Evolutionary conservation across 495 filamentous ascomycete genomes (phyloP).

Genomic region (Penicillium atrosanguineum): DNA sequence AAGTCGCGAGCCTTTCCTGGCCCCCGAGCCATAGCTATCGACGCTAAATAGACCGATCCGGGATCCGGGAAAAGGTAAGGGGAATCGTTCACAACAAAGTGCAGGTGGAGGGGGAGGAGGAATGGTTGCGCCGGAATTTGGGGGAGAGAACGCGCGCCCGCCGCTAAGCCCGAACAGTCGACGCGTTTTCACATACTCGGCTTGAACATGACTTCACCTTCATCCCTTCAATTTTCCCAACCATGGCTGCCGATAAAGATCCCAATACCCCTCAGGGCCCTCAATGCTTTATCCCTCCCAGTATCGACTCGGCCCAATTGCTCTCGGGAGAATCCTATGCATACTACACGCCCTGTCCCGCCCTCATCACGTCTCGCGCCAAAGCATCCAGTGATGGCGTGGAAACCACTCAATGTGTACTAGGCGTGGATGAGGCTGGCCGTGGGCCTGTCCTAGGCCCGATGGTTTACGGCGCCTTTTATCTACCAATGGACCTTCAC

Average conservation of each 20-base stretch:
- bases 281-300: constrained; percentile 71
- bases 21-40: constrained; percentile 41
- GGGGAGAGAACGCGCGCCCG: constrained; percentile 26
- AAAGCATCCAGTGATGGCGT: constrained; percentile 14
- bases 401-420: constrained; percentile 53
- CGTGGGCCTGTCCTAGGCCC: constrained; percentile 92
- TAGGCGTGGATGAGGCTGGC: constrained; percentile 95
- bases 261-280: constrained; percentile 6
- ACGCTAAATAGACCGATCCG: neutral
- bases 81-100: neutral
- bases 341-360: constrained; percentile 72
- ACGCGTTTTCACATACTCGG: constrained; percentile 35
- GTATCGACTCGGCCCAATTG: constrained; percentile 60
- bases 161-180: constrained; percentile 41
- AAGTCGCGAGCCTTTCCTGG: constrained; percentile 52
- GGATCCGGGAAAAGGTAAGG: neutral
- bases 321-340: constrained; percentile 75
- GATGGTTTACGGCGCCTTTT: constrained; percentile 95
- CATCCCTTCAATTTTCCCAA: neutral
- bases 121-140: constrained; percentile 31
- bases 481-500: constrained; percentile 67
- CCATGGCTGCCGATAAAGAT: constrained; percentile 3
- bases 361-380: constrained; percentile 42
- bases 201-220: neutral
- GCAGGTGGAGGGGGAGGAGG: constrained; percentile 24